A percentile compares a stretch with the other conserved stretches of the same genome.
Evolutionary conservation across 169 alveolate genomes (phyloP).

Genomic region (Eimeria tenella): DNA sequence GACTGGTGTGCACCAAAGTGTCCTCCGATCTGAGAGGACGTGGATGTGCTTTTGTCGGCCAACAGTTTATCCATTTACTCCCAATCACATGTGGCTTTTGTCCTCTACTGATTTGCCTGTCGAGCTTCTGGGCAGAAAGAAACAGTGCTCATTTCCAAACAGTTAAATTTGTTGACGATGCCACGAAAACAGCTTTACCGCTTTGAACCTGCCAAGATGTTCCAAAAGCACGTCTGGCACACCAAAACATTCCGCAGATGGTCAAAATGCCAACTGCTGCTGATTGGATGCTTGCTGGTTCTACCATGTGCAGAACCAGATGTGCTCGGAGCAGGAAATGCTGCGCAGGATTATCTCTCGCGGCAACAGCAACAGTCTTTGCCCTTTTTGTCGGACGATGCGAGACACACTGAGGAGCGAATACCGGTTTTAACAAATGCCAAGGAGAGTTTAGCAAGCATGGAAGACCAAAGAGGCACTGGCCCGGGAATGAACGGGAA

Average conservation of each 20-base stretch:
- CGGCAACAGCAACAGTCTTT: background rate
- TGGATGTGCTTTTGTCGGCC: background rate
- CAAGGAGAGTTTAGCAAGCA: too few species aligned
- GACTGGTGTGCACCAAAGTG: slow-evolving; percentile 30
- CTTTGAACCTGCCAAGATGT: background rate
- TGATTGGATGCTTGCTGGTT: slow-evolving; percentile 12
- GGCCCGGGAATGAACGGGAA: background rate
- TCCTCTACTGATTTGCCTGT: background rate
- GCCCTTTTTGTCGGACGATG: background rate
- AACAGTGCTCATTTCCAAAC: background rate
- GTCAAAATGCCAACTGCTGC: background rate
- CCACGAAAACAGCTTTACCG: background rate
- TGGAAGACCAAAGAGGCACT: too few species aligned
- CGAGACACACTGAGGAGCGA: too few species aligned
- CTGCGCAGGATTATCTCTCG: background rate
- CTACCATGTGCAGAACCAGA: background rate
- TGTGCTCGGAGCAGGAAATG: background rate
- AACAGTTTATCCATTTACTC: too few species aligned
- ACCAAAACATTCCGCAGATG: background rate
- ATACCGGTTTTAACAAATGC: too few species aligned
- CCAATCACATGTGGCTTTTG: background rate
- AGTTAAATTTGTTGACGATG: background rate
- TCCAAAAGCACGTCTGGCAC: background rate
- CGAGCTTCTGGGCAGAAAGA: background rate
- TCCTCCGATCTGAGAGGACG: too few species aligned